phyloP scores from a whole-genome alignment of 176 grass and related monocot genomes.

The Juncus effusus region DNA sequence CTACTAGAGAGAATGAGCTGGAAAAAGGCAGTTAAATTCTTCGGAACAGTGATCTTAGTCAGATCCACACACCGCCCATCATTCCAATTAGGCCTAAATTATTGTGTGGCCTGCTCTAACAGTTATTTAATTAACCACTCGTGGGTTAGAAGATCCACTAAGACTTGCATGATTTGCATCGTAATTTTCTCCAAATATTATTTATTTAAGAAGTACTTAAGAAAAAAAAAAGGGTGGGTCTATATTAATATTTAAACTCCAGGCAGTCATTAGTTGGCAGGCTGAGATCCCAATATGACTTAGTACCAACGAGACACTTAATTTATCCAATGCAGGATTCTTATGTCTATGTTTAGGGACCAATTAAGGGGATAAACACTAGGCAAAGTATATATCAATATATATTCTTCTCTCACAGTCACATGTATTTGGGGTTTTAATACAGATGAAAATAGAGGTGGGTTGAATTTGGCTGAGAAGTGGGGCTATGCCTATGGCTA shows the following conservation, averaged over 20 bases:
- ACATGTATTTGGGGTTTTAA: neutral
- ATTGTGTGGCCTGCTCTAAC: neutral
- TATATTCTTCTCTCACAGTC: neutral
- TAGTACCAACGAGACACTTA: conserved; percentile 3
- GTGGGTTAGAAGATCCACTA: no score
- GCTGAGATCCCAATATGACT: neutral
- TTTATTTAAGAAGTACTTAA: neutral
- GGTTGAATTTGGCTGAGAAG: neutral
- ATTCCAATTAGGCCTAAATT: conserved; percentile 22
- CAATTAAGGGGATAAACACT: neutral
- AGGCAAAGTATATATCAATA: neutral
- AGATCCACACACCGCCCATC: conserved; percentile 4
- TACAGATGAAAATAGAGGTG: neutral
- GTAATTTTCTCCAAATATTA: neutral
- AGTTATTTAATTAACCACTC: neutral
- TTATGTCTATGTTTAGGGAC: neutral
- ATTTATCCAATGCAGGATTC: conserved; percentile 4
- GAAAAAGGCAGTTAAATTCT: conserved; percentile 1
- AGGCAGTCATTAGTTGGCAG: conserved; percentile 25
- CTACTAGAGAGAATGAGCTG: neutral
- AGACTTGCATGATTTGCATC: neutral
- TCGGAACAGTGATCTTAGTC: conserved; percentile 6
- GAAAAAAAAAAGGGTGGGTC: conserved; percentile 10
- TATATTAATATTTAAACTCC: conserved; percentile 9
- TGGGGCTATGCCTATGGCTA: neutral